Percentiles rank a stretch among this genome's conserved stretches.
These are phyloP conservation scores for Rostrohypoxylon terebratum DNA, from an alignment of 495 filamentous ascomycete species.

Conservation along the genomic window DNA sequence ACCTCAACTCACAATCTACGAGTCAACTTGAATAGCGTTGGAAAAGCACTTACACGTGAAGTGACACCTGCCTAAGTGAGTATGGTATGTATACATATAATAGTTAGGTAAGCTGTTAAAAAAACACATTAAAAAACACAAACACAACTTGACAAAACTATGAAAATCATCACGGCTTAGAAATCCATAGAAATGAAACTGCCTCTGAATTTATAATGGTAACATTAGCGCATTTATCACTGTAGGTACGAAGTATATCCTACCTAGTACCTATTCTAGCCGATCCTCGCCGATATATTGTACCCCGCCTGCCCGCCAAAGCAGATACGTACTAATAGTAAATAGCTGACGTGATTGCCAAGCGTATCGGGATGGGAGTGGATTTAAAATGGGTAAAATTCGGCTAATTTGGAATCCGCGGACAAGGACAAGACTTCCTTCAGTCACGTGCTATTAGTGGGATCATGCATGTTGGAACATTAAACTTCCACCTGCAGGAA, in stretches of 20 bases:
- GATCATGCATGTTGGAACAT: neutral
- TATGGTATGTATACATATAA: neutral
- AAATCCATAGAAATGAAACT: neutral
- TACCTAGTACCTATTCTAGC: neutral
- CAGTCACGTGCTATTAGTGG: neutral
- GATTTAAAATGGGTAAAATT: neutral
- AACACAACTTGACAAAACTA: neutral
- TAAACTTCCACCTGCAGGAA: neutral
- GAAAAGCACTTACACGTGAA: no score
- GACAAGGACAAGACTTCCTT: neutral
- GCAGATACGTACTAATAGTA: neutral
- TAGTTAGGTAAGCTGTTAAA: no score
- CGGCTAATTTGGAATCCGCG: neutral
- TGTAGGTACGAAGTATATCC: no score
- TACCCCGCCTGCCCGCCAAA: constrained; percentile 4
- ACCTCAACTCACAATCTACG: neutral
- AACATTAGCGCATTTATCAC: neutral
- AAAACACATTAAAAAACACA: no score
- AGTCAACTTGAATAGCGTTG: neutral
- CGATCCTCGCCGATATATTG: constrained; percentile 4
- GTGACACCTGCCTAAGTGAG: no score
- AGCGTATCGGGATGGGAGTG: neutral
- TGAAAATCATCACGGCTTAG: neutral
- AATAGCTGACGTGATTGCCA: constrained; percentile 7
- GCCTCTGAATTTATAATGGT: neutral